Base-by-base conservation (phyloP, 495 filamentous ascomycete species). In the Ascobolus immersus region DNA sequence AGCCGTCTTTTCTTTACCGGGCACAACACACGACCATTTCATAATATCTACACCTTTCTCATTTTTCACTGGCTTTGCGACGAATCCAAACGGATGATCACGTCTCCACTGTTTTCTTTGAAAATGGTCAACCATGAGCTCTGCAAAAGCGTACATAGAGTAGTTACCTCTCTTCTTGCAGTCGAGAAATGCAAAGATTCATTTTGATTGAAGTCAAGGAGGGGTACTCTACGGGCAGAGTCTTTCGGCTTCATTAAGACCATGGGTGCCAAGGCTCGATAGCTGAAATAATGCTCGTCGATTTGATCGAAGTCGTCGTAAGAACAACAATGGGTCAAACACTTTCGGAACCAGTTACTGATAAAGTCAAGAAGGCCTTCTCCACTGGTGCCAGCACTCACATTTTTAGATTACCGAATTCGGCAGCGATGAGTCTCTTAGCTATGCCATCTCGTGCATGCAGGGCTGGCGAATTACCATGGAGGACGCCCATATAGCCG, bases 381-480 rank as follows among this genome's bases (percentile, higher is more conserved):
- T n/a, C n/a, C n/a, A n/a, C n/a, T n/a, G n/a, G n/a, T n/a, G n/a
- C n/a, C n/a, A n/a, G n/a, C n/a, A 12, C 9, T 17, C 9, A 9
- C 14, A n/a, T 17, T 37, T 24, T 28, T 56, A 96, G 86, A 58
- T 67, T 52, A 94, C 86, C 38, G 69, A 71, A 49, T 69, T 73
- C 46, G 84, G 86, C 53, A 73, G 73, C 57, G 82, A 93, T 76
- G 81, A 91, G 42, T 71, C 77, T 51, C 67, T 90, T 48, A 52
- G 82, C 41, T 96, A 74, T 52, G 86, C 89, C 44, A 68, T 96
- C 39, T 94, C 89, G 42, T 77, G 78, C 54, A 96, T 96, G 86
- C 86, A 96, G 57, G 86, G 86, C 60, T 96, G 86, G 86, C 75
- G 86, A 55, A 93, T 94, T 54, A 89, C 77, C 55, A 96, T 96